Base-by-base conservation (phyloP, 495 filamentous ascomycete species). In the Aspergillus bridgeri region DNA sequence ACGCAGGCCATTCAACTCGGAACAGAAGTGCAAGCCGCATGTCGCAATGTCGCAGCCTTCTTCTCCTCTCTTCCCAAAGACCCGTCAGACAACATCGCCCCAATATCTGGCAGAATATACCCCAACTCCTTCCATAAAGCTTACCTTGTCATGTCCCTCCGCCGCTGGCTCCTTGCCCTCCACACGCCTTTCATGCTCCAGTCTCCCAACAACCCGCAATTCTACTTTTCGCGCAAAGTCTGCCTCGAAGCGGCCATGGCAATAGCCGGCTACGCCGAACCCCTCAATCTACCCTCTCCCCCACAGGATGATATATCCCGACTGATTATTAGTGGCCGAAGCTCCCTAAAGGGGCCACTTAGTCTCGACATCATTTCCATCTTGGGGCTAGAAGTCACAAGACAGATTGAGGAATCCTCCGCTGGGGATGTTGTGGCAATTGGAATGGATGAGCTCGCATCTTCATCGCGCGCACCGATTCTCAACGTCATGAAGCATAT, bases 151-250 rank as follows among this genome's bases (percentile, higher is more conserved):
- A 69, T 69, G 47, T 52, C 74, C 4, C 56, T 80, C 2, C 79
- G 70, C 38, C 71, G 76, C 18, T 80, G 79, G 56, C 57, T 81
- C 53, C 43, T 81, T 2, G 61, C 68, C 25, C 67, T 83, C 5
- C 78, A 82, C 59, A 59, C 62, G 21, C 71, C 75, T 1, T 82
- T 79, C 58, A 73, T 71, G 48, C 61, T 62, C 22, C 61, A 75
- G 53, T 74, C 79, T 33, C 65, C 64, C 6, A 61, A 57, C 17
- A 72, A 80, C 53, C 77, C 74, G 0, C 49, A 70, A 25, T 82
- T 71, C 64, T 73, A 78, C 63, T 78, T 74, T 55, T 81, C 79
- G 5, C 74, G 69, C 17, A 82, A 78, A 58, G 65, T 69, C n/a
- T 69, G 65, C 43, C 59, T 83, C 1, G 79, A 83, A 20, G 61